A percentile compares a stretch with the other conserved stretches of the same genome.
Conservation (phyloP, 1,139 yeast species). For the Candida albicans region DNA sequence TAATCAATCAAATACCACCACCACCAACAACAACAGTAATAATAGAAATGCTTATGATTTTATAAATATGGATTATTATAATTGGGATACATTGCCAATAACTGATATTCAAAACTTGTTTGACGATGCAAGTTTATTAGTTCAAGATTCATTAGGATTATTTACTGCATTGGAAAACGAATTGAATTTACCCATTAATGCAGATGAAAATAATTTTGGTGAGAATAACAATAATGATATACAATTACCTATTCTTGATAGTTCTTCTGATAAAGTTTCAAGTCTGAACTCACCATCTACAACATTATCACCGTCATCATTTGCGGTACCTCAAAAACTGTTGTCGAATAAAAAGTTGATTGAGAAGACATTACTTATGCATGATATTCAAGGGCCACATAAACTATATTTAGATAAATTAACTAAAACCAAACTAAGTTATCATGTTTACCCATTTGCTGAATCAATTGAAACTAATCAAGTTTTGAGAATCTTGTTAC, state of each 20-base stretch:
- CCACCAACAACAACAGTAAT: too few relatives aligned
- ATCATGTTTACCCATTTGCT: slow-evolving; percentile 41
- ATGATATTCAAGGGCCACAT: slow-evolving; percentile 31
- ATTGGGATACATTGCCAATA: slow-evolving; percentile 14
- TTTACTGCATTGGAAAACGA: slow-evolving; percentile 3
- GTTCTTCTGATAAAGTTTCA: too few relatives aligned
- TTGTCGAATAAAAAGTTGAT: slow-evolving; percentile 23
- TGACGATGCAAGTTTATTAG: slow-evolving; percentile 52
- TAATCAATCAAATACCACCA: not conserved
- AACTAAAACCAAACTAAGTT: slow-evolving; percentile 29
- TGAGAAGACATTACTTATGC: slow-evolving; percentile 24
- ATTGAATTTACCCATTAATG: slow-evolving; percentile 12
- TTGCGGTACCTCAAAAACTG: slow-evolving; percentile 16
- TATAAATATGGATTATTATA: slow-evolving; percentile 7
- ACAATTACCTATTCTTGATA: too few relatives aligned
- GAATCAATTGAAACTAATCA: slow-evolving; percentile 36
- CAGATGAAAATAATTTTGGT: slow-evolving; percentile 8
- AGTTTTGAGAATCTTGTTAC: slow-evolving; percentile 33
- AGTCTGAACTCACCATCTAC: too few relatives aligned
- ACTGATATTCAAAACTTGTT: slow-evolving; percentile 31
- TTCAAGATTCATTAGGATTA: slow-evolving; percentile 37
- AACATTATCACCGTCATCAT: slow-evolving; percentile 7
- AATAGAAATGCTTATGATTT: slow-evolving; percentile 3
- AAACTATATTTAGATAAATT: slow-evolving; percentile 31
- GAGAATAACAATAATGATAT: too few relatives aligned